Conservation (phyloP, 2,329 filamentous ascomycete species). For the Colletotrichum horii region DNA sequence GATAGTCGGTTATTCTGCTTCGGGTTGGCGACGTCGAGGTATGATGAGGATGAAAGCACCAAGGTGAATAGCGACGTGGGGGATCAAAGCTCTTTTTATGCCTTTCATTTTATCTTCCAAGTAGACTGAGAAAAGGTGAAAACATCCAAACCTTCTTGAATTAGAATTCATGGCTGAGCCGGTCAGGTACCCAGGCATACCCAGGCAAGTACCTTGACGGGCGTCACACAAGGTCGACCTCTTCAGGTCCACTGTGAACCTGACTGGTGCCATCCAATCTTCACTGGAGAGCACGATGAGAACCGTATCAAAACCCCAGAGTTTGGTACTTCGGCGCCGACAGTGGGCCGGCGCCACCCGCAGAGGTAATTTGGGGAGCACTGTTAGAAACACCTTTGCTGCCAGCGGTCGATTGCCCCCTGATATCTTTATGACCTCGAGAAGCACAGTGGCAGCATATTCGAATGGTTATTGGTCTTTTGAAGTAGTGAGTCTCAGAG, state of each 20-base stretch:
- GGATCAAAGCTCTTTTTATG: too few species aligned
- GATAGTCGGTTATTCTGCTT: neutral
- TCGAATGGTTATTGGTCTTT: neutral
- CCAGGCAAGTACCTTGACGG: neutral
- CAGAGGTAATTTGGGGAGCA: neutral
- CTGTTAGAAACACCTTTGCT: neutral
- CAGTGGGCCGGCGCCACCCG: neutral
- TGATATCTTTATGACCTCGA: too few species aligned
- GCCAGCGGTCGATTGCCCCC: neutral
- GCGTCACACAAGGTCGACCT: neutral
- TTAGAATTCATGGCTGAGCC: neutral
- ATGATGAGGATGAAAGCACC: neutral
- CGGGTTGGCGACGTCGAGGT: neutral
- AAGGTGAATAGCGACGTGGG: neutral
- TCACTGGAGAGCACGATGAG: neutral
- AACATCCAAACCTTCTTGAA: neutral
- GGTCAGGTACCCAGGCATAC: neutral
- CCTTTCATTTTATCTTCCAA: neutral
- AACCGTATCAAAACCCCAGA: neutral
- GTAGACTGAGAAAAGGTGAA: neutral
- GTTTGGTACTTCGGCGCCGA: neutral
- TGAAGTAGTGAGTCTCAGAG: accelerated
- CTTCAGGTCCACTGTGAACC: neutral
- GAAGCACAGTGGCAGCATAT: neutral
- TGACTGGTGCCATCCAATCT: neutral